Conservation (phyloP, 139 green algal species). For the Chlamydomonas schloesseri region DNA sequence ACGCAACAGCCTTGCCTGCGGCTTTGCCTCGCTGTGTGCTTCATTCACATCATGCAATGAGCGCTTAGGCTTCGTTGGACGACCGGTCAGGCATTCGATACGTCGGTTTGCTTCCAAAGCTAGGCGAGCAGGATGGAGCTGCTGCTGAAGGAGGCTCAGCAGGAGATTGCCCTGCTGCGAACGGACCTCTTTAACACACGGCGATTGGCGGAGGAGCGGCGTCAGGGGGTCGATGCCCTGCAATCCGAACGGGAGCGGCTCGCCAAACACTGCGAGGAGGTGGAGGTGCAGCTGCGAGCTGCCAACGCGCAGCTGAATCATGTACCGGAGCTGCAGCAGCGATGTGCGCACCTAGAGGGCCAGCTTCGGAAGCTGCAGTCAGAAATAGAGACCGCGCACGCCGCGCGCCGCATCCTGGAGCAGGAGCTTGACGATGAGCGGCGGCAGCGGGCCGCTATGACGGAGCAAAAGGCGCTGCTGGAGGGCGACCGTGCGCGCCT, state of each 20-base stretch:
- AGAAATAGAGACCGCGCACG: conserved; percentile 36
- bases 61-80: no score
- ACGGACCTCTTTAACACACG: conserved; percentile 55
- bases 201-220: conserved; percentile 56
- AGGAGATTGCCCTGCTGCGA: conserved; percentile 55
- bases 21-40: no score
- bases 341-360: conserved; percentile 25
- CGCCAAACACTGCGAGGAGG: not conserved
- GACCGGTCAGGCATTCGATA: no score
- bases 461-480: conserved; percentile 52
- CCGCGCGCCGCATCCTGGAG: conserved; percentile 37
- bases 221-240: conserved; percentile 24
- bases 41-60: no score
- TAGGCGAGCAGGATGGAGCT: not conserved
- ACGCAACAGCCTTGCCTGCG: no score
- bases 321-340: conserved; percentile 36
- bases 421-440: conserved; percentile 51
- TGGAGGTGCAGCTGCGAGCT: conserved; percentile 10
- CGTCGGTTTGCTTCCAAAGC: no score
- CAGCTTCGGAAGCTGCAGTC: not conserved
- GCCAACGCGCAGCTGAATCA: conserved; percentile 20
- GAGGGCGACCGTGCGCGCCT: conserved; percentile 48
- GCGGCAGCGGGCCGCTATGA: conserved; percentile 39
- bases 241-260: conserved; percentile 14
- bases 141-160: conserved; percentile 58